Evolutionary conservation across 345 rosid genomes (phyloP).

Genomic region (Gossypium thurberi): DNA sequence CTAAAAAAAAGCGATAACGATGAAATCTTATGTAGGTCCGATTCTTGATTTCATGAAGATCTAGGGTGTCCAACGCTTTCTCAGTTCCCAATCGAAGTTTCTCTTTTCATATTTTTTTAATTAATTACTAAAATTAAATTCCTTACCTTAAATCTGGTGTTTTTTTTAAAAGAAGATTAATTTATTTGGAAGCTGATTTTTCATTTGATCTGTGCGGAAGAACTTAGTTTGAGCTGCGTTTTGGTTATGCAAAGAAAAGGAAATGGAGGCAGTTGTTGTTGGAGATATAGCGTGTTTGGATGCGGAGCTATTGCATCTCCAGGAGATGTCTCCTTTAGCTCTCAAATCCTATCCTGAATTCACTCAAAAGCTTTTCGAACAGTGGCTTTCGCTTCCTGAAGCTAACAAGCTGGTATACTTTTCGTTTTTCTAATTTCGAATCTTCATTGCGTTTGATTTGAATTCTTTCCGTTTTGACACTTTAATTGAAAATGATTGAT

Average conservation of each 20-base stretch:
- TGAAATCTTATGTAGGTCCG: not conserved
- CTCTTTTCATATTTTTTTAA: not conserved
- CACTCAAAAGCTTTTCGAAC: slow-evolving; percentile 72
- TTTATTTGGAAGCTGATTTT: not conserved
- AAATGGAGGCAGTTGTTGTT: slow-evolving; percentile 34
- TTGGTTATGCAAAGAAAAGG: slow-evolving; percentile 24
- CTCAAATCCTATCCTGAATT: slow-evolving; percentile 72
- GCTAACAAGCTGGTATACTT: slow-evolving; percentile 61
- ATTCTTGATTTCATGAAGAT: slow-evolving; percentile 26
- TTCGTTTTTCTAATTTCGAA: not conserved
- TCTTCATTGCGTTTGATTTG: not conserved
- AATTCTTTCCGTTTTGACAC: not conserved
- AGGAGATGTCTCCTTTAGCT: slow-evolving; percentile 66
- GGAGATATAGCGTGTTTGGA: slow-evolving; percentile 65
- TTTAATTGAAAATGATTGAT: not conserved
- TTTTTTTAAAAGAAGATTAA: not conserved
- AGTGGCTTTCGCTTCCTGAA: slow-evolving; percentile 94
- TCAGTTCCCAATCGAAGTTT: slow-evolving; percentile 22
- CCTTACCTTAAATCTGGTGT: not conserved
- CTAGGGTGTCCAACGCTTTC: slow-evolving; percentile 29
- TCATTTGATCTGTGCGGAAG: slow-evolving; percentile 7
- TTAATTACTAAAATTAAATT: not conserved
- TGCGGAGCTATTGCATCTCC: slow-evolving; percentile 78
- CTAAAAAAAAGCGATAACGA: not conserved
- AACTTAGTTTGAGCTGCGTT: slow-evolving; percentile 13